A percentile compares a stretch with the other conserved stretches of the same genome.
Conservation (phyloP, 768 basidiomycete genomes). For the Mycena kentingensis region DNA sequence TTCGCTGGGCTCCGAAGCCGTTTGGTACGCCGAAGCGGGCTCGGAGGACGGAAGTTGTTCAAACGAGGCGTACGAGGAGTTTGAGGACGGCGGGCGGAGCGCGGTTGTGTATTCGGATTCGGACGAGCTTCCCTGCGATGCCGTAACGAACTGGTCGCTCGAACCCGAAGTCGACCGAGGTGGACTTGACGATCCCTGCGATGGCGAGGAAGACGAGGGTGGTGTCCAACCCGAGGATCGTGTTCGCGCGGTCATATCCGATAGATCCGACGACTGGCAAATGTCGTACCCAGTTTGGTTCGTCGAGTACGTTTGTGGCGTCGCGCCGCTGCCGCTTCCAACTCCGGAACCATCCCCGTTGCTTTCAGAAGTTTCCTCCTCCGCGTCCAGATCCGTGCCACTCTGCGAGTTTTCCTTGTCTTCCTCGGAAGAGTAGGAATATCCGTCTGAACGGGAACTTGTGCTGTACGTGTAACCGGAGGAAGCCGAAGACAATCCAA, state of each 20-base stretch:
- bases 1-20: conserved; percentile 35
- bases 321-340: conserved; percentile 25
- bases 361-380: conserved; percentile 10
- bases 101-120: conserved; percentile 41
- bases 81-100: conserved; percentile 42
- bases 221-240: conserved; percentile 33
- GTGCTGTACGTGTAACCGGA: conserved; percentile 41
- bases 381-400: conserved; percentile 2
- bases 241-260: conserved; percentile 38
- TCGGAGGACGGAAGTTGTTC: conserved; percentile 65
- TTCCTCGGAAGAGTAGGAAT: conserved; percentile 6
- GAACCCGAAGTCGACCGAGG: conserved; percentile 37
- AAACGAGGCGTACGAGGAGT: conserved; percentile 57
- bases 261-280: conserved; percentile 54
- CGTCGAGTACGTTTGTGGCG: conserved; percentile 39
- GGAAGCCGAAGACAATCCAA: conserved; percentile 50
- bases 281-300: conserved; percentile 57
- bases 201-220: conserved; percentile 25
- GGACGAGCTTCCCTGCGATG: conserved; percentile 49
- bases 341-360: conserved; percentile 15
- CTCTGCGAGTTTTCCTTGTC: conserved; percentile 20
- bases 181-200: conserved; percentile 30
- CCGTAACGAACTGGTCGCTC: conserved; percentile 44
- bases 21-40: conserved; percentile 48
- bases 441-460: not conserved